Conservation (phyloP, 2,329 filamentous ascomycete genomes). For the Zopfia rhizophila region DNA sequence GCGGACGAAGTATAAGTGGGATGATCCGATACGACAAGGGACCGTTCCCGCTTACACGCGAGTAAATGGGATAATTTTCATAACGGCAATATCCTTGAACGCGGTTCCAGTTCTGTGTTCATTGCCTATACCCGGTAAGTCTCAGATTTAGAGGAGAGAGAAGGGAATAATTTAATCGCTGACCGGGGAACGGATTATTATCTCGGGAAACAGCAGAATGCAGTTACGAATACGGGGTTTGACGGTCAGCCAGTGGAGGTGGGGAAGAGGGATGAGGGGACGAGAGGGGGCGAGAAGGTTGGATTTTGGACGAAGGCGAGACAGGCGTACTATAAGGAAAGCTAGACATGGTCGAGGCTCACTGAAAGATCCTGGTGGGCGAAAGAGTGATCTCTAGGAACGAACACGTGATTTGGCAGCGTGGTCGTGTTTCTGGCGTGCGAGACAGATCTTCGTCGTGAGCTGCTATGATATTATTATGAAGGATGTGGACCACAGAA, state of each 20-base stretch:
- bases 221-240: constrained; percentile 32
- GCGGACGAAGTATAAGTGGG: constrained; percentile 40
- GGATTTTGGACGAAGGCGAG: constrained; percentile 10
- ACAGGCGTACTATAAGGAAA: no score
- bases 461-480: no score
- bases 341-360: no score
- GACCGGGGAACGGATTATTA: constrained; percentile 39
- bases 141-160: not conserved
- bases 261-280: constrained; percentile 8
- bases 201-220: constrained; percentile 37
- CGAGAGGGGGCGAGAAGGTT: not conserved
- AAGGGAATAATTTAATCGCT: not conserved
- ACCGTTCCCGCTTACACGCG: constrained; percentile 51
- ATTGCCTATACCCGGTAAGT: constrained; percentile 52
- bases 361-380: no score
- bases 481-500: no score
- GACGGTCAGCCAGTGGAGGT: constrained; percentile 26
- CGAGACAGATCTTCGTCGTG: no score
- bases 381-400: no score
- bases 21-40: constrained; percentile 50
- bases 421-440: no score
- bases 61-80: constrained; percentile 51
- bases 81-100: constrained; percentile 43
- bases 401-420: no score
- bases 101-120: constrained; percentile 47